Evolutionary conservation across 768 basidiomycete species (phyloP), one percentile per base, ranked within the genome.

Genomic region (Phanerochaete carnosa): DNA sequence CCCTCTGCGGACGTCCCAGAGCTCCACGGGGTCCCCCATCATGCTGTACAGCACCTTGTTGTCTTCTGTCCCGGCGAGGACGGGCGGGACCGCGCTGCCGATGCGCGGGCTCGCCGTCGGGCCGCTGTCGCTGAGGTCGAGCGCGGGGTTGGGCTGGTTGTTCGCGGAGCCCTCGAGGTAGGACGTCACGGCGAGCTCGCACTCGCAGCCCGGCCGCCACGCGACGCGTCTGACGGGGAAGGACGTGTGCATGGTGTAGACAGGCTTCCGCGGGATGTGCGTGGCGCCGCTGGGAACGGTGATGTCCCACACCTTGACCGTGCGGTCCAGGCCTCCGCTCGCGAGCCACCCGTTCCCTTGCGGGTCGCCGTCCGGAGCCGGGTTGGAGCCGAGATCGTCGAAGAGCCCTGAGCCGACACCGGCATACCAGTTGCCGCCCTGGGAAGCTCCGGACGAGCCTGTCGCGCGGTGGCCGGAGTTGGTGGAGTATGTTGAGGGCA

Each of bases 281-380:
- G 77, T 66, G 12, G 65, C 71, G 6, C 73, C 68, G 12, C 69
- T 68, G 15, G 83, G 77, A 0, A 76, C 70, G 0, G 82, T 80
- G 12, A 92, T 77, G 66, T 91, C 85, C 92, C 92, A 94, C 0
- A 92, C 90, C 77, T 93, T 92, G 53, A 93, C 90, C 29, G 81
- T 86, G 35, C 86, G 84, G 73, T 94, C 92, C 30, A 94, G 74
- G 0, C 91, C 89, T 13, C 87, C 90, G 56, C 89, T 92, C 5
- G 85, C 87, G 23, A 94, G 79, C 90, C 91, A 94, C 1, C 90
- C 89, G 2, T 65, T 64, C 6, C 73, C 70, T 9, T 69, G 68
- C n/a, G 22, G 50, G 49, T 70, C 23, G 58, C 32, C 49, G 3
- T 70, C 69, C 1, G 58, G 30, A 1, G 46, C 53, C 26, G 63